These are phyloP conservation scores for Botrytis cinerea DNA, from an alignment of 2,329 filamentous ascomycete genomes.

Conservation along the genomic window DNA sequence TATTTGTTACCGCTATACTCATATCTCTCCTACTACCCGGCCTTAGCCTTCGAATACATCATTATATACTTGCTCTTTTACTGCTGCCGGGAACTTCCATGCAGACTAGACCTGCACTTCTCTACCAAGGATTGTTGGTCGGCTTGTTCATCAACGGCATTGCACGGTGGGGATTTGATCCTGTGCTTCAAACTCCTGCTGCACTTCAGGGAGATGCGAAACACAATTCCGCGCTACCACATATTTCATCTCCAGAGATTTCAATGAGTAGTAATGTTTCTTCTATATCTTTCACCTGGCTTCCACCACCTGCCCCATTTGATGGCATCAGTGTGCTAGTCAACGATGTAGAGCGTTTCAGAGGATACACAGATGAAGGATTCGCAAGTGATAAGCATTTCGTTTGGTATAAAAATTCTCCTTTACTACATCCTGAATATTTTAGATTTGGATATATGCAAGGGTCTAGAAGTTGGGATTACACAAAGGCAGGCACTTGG, in stretches of 20 bases:
- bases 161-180: conserved; percentile 90
- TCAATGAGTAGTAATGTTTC: conserved; percentile 51
- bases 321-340: conserved; percentile 80
- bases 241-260: conserved; percentile 51
- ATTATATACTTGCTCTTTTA: conserved; percentile 87
- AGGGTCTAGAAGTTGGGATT: conserved; percentile 66
- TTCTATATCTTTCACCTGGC: conserved; percentile 43
- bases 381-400: conserved; percentile 51
- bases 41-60: conserved; percentile 85
- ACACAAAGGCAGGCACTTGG: conserved; percentile 76
- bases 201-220: conserved; percentile 71
- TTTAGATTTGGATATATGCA: conserved; percentile 76
- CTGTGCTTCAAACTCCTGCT: conserved; percentile 78
- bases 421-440: conserved; percentile 61
- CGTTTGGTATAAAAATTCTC: conserved; percentile 58
- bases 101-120: conserved; percentile 78
- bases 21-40: conserved; percentile 71
- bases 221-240: conserved; percentile 62
- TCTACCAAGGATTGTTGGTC: conserved; percentile 87
- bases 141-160: conserved; percentile 94
- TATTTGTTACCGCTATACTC: conserved; percentile 67
- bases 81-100: conserved; percentile 86
- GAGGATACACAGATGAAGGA: conserved; percentile 65
- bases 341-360: conserved; percentile 81
- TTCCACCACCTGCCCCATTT: conserved; percentile 52